Percentiles rank a stretch among this genome's conserved stretches.
Evolutionary conservation across 2,329 filamentous ascomycete genomes (phyloP).

Genomic region (Penicillium nordicum): DNA sequence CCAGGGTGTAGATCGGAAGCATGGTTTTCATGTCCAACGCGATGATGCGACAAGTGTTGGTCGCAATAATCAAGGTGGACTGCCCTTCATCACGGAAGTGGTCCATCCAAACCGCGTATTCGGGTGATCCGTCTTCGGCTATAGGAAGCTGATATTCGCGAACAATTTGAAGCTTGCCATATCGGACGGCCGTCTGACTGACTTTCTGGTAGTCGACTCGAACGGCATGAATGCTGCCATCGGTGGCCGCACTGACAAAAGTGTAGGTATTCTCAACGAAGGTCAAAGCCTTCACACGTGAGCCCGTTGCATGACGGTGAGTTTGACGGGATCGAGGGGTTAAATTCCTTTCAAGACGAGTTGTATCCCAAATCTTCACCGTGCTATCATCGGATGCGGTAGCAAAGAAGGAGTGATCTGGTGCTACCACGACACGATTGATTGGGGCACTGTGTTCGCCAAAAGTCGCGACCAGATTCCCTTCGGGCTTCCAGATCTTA

Average conservation of each 20-base stretch:
- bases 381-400: constrained; percentile 88
- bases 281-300: constrained; percentile 74
- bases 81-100: constrained; percentile 79
- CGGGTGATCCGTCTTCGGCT: constrained; percentile 46
- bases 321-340: constrained; percentile 83
- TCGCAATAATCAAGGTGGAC: constrained; percentile 82
- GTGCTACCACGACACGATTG: constrained; percentile 75
- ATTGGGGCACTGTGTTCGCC: constrained; percentile 81
- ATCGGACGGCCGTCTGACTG: constrained; percentile 59
- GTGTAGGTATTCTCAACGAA: constrained; percentile 94
- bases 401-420: constrained; percentile 91
- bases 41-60: constrained; percentile 77
- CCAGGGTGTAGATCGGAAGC: constrained; percentile 72
- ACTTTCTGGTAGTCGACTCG: constrained; percentile 67
- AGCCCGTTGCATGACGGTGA: constrained; percentile 68
- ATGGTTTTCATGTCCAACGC: constrained; percentile 86
- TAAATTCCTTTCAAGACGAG: constrained; percentile 84
- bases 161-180: constrained; percentile 71
- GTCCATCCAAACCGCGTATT: constrained; percentile 85
- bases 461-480: constrained; percentile 81
- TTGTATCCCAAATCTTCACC: constrained; percentile 91
- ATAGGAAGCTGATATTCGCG: constrained; percentile 70
- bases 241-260: constrained; percentile 84
- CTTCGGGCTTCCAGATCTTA: constrained; percentile 76
- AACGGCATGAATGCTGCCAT: constrained; percentile 86